A percentile compares a stretch with the other conserved stretches of the same genome.
These are phyloP conservation scores for Ophiostoma sp. DNA, from an alignment of 2,329 filamentous ascomycete genomes.

Conservation along the genomic window DNA sequence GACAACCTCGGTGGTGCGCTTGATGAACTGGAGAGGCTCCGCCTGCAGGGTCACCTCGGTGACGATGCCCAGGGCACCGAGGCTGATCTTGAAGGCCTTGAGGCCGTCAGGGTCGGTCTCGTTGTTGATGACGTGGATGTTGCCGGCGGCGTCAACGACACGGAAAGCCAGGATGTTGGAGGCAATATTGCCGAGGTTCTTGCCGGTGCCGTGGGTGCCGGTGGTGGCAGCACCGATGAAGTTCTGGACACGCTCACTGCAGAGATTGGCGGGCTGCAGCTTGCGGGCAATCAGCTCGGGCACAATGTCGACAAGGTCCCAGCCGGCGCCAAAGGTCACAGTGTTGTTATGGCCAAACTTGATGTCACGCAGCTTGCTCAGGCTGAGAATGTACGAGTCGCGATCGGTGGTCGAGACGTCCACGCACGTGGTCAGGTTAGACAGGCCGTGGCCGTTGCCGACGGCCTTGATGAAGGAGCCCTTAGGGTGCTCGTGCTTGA, in stretches of 20 bases:
- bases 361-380: background rate
- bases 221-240: background rate
- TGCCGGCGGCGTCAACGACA: background rate
- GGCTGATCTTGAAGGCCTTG: slow-evolving; percentile 1
- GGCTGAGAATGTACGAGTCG: background rate
- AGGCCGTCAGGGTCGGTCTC: background rate
- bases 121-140: background rate
- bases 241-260: background rate
- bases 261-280: background rate
- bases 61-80: background rate
- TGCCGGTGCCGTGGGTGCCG: background rate
- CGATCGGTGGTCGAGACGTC: background rate
- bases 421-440: background rate
- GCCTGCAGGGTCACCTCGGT: background rate
- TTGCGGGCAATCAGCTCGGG: background rate
- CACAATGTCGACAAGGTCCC: background rate
- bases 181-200: background rate
- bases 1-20: background rate
- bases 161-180: background rate
- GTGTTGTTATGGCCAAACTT: background rate
- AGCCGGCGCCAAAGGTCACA: background rate
- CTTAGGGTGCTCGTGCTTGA: background rate
- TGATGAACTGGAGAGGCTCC: background rate
- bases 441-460: slow-evolving; percentile 1
- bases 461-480: background rate